A percentile compares a stretch with the other conserved stretches of the same genome.
phyloP scores from a whole-genome alignment of 306 rosid species.

The Neltuma alba region DNA sequence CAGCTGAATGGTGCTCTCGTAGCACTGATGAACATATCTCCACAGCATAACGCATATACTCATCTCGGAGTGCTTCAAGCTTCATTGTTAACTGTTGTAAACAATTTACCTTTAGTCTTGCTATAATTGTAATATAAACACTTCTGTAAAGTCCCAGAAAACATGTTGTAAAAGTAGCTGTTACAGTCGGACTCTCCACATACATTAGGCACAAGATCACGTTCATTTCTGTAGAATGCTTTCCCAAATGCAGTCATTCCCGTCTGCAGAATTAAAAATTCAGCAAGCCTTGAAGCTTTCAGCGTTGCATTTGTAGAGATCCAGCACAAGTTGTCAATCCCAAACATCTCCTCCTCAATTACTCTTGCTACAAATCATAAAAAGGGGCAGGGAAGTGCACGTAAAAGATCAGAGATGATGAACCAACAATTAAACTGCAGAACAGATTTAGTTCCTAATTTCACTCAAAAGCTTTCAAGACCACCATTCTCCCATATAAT shows the following conservation, averaged over 20 bases:
- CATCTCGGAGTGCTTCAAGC: conserved; percentile 93
- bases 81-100: conserved; percentile 83
- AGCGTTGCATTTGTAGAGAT: conserved; percentile 86
- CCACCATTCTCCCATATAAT: conserved; percentile 1
- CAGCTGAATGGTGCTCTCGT: conserved; percentile 75
- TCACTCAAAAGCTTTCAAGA: neutral
- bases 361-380: conserved; percentile 70
- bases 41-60: conserved; percentile 88
- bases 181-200: conserved; percentile 37
- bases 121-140: conserved; percentile 24
- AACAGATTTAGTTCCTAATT: neutral
- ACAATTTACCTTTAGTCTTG: conserved; percentile 37
- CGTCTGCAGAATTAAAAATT: conserved; percentile 86
- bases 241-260: conserved; percentile 99
- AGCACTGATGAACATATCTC: conserved; percentile 76
- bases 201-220: conserved; percentile 96
- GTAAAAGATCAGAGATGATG: neutral
- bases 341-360: conserved; percentile 97
- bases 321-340: conserved; percentile 94
- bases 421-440: conserved; percentile 21
- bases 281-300: conserved; percentile 86
- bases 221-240: conserved; percentile 76
- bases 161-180: conserved; percentile 28
- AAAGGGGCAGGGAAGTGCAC: conserved; percentile 2
- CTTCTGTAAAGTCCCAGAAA: conserved; percentile 16